Percentiles rank a stretch among this genome's conserved stretches.
These are phyloP conservation scores for Ogataea trehaloabstinens DNA, from an alignment of 805 yeast species.

Conservation along the genomic window DNA sequence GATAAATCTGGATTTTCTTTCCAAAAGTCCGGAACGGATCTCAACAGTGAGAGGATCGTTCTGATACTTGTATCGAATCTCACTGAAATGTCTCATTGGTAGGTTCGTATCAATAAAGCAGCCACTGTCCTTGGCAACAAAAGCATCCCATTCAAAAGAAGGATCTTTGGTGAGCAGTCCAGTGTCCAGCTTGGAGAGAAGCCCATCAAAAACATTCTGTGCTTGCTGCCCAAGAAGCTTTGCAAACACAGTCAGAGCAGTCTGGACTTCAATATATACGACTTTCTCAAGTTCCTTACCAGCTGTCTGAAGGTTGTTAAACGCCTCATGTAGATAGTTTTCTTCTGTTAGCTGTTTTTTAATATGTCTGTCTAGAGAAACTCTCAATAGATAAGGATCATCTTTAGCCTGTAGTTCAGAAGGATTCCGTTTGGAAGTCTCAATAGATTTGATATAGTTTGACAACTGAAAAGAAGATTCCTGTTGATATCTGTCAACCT, in stretches of 20 bases:
- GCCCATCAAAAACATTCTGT: conserved; percentile 61
- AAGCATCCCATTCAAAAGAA: conserved; percentile 84
- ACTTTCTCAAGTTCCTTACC: conserved; percentile 88
- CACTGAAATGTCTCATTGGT: conserved; percentile 60
- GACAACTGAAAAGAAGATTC: conserved; percentile 58
- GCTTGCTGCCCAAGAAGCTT: conserved; percentile 71
- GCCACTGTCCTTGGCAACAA: conserved; percentile 60
- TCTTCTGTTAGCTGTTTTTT: conserved; percentile 79
- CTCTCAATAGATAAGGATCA: conserved; percentile 82
- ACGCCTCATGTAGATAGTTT: conserved; percentile 85
- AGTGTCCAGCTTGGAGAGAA: conserved; percentile 61
- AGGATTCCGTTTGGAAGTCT: conserved; percentile 52
- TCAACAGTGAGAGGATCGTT: conserved; percentile 65
- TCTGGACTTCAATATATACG: conserved; percentile 83
- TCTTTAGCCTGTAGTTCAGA: conserved; percentile 47
- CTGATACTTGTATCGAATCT: conserved; percentile 65
- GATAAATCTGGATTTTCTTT: conserved; percentile 85
- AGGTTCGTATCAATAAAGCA: conserved; percentile 64
- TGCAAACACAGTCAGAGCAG: conserved; percentile 71
- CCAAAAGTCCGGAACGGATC: conserved; percentile 76
- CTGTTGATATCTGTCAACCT: conserved; percentile 64
- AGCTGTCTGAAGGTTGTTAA: conserved; percentile 77
- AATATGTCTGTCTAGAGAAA: conserved; percentile 71
- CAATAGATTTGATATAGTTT: conserved; percentile 60
- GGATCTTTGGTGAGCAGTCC: conserved; percentile 79